Base-by-base conservation (phyloP, 768 basidiomycete species). In the Termitomyces sp. region DNA sequence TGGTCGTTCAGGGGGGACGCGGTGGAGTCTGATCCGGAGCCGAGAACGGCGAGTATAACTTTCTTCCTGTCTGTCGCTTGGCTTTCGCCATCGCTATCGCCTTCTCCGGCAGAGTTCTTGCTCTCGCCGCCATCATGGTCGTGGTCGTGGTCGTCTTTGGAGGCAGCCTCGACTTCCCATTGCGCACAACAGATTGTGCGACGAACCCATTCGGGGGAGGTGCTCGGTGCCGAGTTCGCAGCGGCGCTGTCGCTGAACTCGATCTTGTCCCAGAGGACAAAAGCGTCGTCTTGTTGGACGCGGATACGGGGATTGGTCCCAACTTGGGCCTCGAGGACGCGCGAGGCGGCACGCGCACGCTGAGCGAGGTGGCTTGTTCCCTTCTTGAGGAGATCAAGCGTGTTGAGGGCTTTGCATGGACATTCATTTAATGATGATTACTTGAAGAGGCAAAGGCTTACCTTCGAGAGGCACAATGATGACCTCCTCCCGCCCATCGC, bases 301-400 rank as follows among this genome's bases (percentile, higher is more conserved):
- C 85, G 80, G 55, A 93, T 90, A 60, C 91, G 87, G 4, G 86
- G 81, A 67, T 93, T 93, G 24, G 84, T 80, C 34, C 92, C 92
- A 41, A 94, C 91, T 71, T 92, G 88, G 0, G 87, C 86, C 70
- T 97, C 95, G 45, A 97, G 81, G 54, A 93, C 86, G 24, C 95
- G 87, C 12, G 94, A 93, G 13, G 94, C 95, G 0, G 88, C 80
- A 22, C 95, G 89, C 2, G 94, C 94, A 30, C 87, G 85, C 67
- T 90, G 84, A 0, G 94, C 92, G 12, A 93, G 79, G 0, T 83
- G 74, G 30, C 80, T 89, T 0, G 87, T 85, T 1, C 94, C 94
- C 69, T 96, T 97, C 81, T 97, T 97, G 67, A 96, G 82, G 2
- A 95, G 75, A 68, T 97, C 95, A 2, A 97, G 81, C 0, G 94